Evolutionary conservation across 129 eudicot genomes (phyloP).

Genomic region (Scalesia atractyloides): DNA sequence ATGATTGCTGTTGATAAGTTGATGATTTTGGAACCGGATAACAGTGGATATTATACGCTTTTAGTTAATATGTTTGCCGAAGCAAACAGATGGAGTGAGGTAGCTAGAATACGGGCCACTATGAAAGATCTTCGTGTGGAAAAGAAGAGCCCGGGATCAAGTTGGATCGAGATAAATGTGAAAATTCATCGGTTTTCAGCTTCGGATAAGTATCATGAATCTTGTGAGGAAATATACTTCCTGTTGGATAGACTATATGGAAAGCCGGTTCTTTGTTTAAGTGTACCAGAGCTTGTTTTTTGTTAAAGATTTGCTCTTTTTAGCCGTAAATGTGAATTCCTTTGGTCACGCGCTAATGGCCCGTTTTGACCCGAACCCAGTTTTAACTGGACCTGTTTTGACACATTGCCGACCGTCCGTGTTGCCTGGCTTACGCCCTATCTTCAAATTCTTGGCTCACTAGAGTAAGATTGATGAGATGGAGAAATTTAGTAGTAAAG

Average conservation of each 20-base stretch:
- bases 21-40: slow-evolving; percentile 69
- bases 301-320: slow-evolving; percentile 6
- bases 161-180: slow-evolving; percentile 80
- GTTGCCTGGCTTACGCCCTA: neutral
- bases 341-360: neutral
- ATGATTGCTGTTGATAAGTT: slow-evolving; percentile 54
- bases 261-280: slow-evolving; percentile 41
- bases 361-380: neutral
- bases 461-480: neutral
- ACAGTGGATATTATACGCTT: slow-evolving; percentile 73
- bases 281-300: slow-evolving; percentile 21
- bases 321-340: slow-evolving; percentile 1
- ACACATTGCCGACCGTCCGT: neutral
- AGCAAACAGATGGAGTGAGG: slow-evolving; percentile 78
- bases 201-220: slow-evolving; percentile 66
- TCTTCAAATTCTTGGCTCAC: slow-evolving; percentile 3
- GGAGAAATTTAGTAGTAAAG: neutral
- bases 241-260: slow-evolving; percentile 51
- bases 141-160: slow-evolving; percentile 72
- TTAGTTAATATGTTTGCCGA: slow-evolving; percentile 81
- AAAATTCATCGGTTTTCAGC: slow-evolving; percentile 76
- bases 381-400: neutral
- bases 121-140: slow-evolving; percentile 68
- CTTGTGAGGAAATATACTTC: slow-evolving; percentile 48
- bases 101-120: slow-evolving; percentile 52